A percentile compares a stretch with the other conserved stretches of the same genome.
Conservation (phyloP, 306 rosid species). For the Hippophae gyantsensis region DNA sequence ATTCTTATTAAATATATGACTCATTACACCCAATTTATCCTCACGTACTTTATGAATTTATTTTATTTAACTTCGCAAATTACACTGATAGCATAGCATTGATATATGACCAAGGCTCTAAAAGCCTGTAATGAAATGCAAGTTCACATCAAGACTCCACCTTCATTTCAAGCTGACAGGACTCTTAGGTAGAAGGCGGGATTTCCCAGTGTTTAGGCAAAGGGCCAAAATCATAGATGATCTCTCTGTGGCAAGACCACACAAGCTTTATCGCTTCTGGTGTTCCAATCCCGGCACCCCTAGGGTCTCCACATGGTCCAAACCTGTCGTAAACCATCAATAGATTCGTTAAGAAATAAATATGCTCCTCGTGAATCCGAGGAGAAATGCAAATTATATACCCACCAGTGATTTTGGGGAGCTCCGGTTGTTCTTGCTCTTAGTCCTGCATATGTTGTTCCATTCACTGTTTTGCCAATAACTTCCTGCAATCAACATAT, state of each 20-base stretch:
- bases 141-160: no score
- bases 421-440: constrained; percentile 97
- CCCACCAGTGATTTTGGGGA: constrained; percentile 91
- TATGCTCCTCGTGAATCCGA: not conserved
- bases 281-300: constrained; percentile 98
- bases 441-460: constrained; percentile 87
- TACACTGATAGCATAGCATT: no score
- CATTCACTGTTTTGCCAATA: constrained; percentile 75
- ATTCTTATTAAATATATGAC: no score
- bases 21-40: no score
- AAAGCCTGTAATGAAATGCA: no score
- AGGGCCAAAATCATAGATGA: constrained; percentile 81
- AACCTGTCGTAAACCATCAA: constrained; percentile 51
- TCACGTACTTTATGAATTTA: no score
- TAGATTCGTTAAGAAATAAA: constrained; percentile 9
- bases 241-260: constrained; percentile 94
- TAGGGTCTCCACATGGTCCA: constrained; percentile 95
- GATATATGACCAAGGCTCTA: no score
- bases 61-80: no score
- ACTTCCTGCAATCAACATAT: constrained; percentile 53
- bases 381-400: not conserved
- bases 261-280: constrained; percentile 97
- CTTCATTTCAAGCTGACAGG: no score
- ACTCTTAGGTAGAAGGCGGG: constrained; percentile 61
- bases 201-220: constrained; percentile 49